These are phyloP conservation scores for Fusarium sp. DNA, from an alignment of 2,329 filamentous ascomycete species.

Conservation along the genomic window DNA sequence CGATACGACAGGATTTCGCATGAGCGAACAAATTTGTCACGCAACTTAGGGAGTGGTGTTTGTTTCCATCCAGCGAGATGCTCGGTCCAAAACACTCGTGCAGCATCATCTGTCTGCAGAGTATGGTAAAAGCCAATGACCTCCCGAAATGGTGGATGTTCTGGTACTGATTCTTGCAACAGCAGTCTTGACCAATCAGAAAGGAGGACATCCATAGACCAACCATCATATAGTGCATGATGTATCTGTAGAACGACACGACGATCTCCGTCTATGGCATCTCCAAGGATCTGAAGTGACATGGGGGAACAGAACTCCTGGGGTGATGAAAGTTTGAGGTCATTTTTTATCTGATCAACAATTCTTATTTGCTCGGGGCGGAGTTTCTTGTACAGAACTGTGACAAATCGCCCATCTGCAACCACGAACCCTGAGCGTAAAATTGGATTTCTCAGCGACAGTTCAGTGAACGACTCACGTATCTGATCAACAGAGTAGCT, in stretches of 20 bases:
- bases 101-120: conserved; percentile 50
- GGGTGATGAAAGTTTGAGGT: conserved; percentile 53
- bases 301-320: conserved; percentile 67
- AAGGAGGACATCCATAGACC: conserved; percentile 82
- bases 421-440: conserved; percentile 78
- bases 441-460: conserved; percentile 70
- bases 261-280: conserved; percentile 32
- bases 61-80: conserved; percentile 69
- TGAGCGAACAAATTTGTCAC: conserved; percentile 42
- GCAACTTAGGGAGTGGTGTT: conserved; percentile 64
- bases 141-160: conserved; percentile 68
- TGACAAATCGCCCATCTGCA: conserved; percentile 52
- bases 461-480: conserved; percentile 57
- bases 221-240: conserved; percentile 92
- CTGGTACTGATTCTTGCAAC: conserved; percentile 32
- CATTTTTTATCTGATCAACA: conserved; percentile 52
- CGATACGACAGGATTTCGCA: conserved; percentile 27
- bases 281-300: conserved; percentile 63
- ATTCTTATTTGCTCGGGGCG: conserved; percentile 55
- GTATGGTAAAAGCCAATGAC: conserved; percentile 64
- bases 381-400: conserved; percentile 69
- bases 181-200: conserved; percentile 71
- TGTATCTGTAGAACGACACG: conserved; percentile 71
- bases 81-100: conserved; percentile 76
- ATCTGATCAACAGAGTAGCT: conserved; percentile 54